These are phyloP conservation scores for Stropharia rugosoannulata DNA, from an alignment of 768 basidiomycete species.

Conservation along the genomic window DNA sequence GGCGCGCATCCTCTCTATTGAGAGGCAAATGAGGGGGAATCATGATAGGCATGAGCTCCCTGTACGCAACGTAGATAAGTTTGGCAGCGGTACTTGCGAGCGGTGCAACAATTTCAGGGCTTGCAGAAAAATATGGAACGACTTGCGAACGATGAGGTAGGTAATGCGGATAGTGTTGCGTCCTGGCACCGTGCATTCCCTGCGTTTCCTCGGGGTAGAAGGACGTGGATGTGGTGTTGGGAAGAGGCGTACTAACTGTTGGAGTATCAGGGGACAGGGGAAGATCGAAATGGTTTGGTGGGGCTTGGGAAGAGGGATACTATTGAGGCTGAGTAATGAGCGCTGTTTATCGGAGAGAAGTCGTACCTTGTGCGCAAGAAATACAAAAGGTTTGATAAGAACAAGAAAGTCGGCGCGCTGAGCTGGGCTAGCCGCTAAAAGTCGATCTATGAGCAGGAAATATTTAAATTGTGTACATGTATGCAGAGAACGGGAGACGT, in stretches of 20 bases:
- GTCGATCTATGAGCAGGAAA: constrained; percentile 15
- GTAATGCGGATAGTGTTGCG: constrained; percentile 18
- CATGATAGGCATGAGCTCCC: constrained; percentile 45
- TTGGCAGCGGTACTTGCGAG: constrained; percentile 58
- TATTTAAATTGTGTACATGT: not conserved
- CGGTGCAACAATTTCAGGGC: constrained; percentile 33
- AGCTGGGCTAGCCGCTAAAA: constrained; percentile 23
- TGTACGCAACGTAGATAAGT: constrained; percentile 59
- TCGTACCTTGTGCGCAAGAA: constrained; percentile 49
- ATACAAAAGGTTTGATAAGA: constrained; percentile 27
- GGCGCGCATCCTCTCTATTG: constrained; percentile 13
- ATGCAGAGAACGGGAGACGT: constrained; percentile 16
- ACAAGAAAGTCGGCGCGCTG: constrained; percentile 28
- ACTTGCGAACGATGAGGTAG: constrained; percentile 16
- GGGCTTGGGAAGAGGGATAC: constrained; percentile 60
- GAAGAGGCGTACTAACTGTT: not conserved
- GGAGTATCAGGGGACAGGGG: constrained; percentile 34
- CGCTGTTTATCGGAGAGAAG: constrained; percentile 6
- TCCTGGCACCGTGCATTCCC: too few relatives aligned
- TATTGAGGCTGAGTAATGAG: constrained; percentile 18
- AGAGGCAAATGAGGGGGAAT: constrained; percentile 37
- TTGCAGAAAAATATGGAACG: constrained; percentile 28
- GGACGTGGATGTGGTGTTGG: constrained; percentile 18
- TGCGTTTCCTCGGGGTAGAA: not conserved
- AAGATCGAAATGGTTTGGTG: constrained; percentile 58